These are phyloP conservation scores for Cornus suecica DNA, from an alignment of 148 eudicot species.

Conservation along the genomic window DNA sequence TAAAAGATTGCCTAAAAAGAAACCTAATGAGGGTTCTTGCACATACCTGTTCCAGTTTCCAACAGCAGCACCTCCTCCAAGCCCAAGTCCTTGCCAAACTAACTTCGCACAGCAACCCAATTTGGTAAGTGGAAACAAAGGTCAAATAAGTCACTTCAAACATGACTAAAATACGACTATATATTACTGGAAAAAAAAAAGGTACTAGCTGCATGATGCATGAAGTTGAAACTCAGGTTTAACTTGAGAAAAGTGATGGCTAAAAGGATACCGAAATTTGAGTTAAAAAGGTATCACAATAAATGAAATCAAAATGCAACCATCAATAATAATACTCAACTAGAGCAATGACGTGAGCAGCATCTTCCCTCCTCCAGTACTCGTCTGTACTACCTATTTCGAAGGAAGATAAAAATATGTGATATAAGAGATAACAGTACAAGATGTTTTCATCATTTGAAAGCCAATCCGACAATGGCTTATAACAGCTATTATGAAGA, in stretches of 20 bases:
- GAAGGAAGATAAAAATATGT: constrained; percentile 18
- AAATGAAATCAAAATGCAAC: background rate
- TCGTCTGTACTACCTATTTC: constrained; percentile 80
- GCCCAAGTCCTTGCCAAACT: constrained; percentile 80
- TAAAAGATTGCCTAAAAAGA: background rate
- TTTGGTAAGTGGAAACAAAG: background rate
- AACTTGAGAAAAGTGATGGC: background rate
- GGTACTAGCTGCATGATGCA: background rate
- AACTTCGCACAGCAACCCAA: constrained; percentile 35
- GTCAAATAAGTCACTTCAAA: background rate
- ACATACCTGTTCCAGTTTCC: constrained; percentile 72
- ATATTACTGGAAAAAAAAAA: no score
- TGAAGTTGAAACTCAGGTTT: background rate
- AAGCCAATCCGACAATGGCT: background rate
- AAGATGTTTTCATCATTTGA: background rate
- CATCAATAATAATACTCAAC: constrained; percentile 25
- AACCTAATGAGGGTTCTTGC: background rate
- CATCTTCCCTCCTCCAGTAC: constrained; percentile 80
- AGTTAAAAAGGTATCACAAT: background rate
- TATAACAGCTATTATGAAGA: background rate
- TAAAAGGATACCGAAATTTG: background rate
- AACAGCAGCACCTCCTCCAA: constrained; percentile 55
- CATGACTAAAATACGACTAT: background rate
- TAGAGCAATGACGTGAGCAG: constrained; percentile 74
- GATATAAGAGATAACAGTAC: background rate